Base-by-base conservation (phyloP, 352 stramenopile species). In the Pythium myriotylum region DNA sequence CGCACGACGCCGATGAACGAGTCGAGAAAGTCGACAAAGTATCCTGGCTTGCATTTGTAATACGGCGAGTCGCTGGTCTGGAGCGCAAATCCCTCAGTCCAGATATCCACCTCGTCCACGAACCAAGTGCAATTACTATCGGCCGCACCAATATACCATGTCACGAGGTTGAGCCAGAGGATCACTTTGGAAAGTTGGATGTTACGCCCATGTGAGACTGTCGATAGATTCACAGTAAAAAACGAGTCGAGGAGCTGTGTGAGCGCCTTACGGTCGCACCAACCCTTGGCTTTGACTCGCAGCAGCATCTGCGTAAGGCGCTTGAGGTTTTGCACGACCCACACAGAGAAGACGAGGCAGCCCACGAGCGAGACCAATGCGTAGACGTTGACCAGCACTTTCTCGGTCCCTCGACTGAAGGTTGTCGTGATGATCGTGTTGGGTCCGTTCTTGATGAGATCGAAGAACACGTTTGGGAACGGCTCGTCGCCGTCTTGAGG, bases 351-450 rank as follows among this genome's bases (percentile, higher is more conserved):
- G 7, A 65, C 41, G 5, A 40, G n/a, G 19, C 37, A 58, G 23
- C 57, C 57, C 1, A 65, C 46, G 16, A 65, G 48, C 2, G 46
- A 55, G 3, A 65, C 47, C 0, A 65, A 27, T 20, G 57, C 57
- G 41, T 65, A 65, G 17, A 58, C 42, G 47, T 65, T 65, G 17
- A 65, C 37, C 23, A 65, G 47, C 47, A 65, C 42, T 37, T 55
- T 49, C 22, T 65, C 57, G 35, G 57, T 55, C 23, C 57, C 57
- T 3, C 33, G 27, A 27, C 57, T 57, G 40, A 65, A 65, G 2
- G 55, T 53, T 5, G 55, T 62, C 29, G 55, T 62, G 55, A 62
- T 50, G n/a, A 62, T 51, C 23, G 55, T 62, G 33, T 62, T 62
- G 29, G 55, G 39, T 19, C 56, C 56, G 24, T 29, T 50, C 35